A percentile compares a stretch with the other conserved stretches of the same genome.
Evolutionary conservation across 768 basidiomycete genomes (phyloP).

Genomic region (Boletus vinaceobasis): DNA sequence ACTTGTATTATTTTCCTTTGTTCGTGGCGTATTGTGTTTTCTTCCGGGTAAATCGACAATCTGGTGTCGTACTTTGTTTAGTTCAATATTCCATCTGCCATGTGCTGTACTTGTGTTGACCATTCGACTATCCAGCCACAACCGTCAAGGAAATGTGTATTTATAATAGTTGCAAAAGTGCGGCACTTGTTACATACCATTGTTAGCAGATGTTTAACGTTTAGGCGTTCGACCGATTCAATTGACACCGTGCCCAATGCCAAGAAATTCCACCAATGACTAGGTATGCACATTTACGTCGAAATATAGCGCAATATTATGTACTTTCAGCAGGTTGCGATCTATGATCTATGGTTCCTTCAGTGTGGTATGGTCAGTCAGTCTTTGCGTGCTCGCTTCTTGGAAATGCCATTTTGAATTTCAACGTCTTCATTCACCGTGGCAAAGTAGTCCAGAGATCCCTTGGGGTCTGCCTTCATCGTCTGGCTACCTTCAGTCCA

Average conservation of each 20-base stretch:
- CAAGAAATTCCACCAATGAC: background rate
- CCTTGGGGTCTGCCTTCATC: constrained; percentile 76
- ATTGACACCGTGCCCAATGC: background rate
- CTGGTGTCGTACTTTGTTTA: background rate
- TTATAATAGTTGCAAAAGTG: no score
- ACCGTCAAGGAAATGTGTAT: background rate
- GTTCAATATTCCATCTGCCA: background rate
- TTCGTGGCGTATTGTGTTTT: background rate
- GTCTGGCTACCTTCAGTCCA: constrained; percentile 82
- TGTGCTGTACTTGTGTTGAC: background rate
- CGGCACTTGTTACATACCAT: no score
- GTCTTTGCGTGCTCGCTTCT: constrained; percentile 59
- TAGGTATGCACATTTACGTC: background rate
- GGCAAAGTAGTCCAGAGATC: constrained; percentile 71
- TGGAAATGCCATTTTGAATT: constrained; percentile 41
- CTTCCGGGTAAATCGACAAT: background rate
- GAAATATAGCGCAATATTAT: background rate
- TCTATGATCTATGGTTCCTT: background rate
- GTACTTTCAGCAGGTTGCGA: background rate
- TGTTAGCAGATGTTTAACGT: no score
- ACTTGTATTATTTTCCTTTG: background rate
- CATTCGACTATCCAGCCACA: background rate
- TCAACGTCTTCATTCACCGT: constrained; percentile 25
- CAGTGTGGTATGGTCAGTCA: constrained; percentile 19
- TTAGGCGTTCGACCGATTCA: no score